phyloP scores from a whole-genome alignment of 108 stramenopile genomes.

The Nitzschia palea region DNA sequence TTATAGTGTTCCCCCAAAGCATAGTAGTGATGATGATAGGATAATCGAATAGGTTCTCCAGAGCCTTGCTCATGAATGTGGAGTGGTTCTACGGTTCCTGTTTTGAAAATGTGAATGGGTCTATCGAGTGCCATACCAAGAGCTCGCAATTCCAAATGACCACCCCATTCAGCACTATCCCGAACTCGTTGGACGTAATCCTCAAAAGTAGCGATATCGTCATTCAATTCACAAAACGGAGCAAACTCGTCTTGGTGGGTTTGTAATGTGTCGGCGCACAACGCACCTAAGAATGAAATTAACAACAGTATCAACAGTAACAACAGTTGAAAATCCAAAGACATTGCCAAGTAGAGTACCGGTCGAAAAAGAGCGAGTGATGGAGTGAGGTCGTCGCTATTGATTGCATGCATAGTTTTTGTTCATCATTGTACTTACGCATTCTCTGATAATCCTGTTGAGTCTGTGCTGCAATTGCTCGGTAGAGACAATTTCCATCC shows the following conservation, averaged over 20 bases:
- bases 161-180: conserved; percentile 92
- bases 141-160: conserved; percentile 94
- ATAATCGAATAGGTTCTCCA: conserved; percentile 60
- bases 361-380: background rate
- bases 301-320: too few species aligned
- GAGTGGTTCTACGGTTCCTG: conserved; percentile 40
- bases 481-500: conserved; percentile 96
- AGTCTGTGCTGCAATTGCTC: conserved; percentile 84
- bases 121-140: conserved; percentile 70
- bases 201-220: conserved; percentile 68
- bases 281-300: conserved; percentile 34
- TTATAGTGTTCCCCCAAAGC: conserved; percentile 99
- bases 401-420: background rate
- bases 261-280: conserved; percentile 70
- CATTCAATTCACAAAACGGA: conserved; percentile 85
- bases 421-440: conserved; percentile 51
- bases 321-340: too few species aligned
- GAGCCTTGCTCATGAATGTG: conserved; percentile 35
- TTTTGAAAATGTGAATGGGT: conserved; percentile 86
- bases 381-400: background rate
- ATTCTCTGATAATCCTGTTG: conserved; percentile 35
- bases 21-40: conserved; percentile 96
- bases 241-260: conserved; percentile 76
- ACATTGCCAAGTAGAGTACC: too few species aligned
- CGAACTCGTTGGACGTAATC: conserved; percentile 84